Base-by-base conservation (phyloP, 2,329 filamentous ascomycete species). In the Alternaria incomplexa region DNA sequence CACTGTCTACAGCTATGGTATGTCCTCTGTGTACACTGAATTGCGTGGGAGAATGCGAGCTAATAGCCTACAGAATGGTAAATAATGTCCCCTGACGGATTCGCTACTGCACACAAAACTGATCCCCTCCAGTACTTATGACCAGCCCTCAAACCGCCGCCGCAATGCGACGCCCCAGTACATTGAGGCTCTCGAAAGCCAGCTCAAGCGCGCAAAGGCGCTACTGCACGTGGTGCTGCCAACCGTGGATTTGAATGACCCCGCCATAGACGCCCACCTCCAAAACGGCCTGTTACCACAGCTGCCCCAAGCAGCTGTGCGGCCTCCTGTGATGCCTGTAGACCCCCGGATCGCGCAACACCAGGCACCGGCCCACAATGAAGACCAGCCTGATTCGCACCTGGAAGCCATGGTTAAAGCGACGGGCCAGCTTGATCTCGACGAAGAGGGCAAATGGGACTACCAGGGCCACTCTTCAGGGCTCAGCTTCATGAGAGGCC, bases 1-100 rank as follows among this genome's bases (percentile, higher is more conserved):
- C 80, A 97, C 94, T 11, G 93, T 98, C 53, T 99, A 99, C 81
- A 97, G 93, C 79, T 99, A 99, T 84, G 95, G 96, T 97, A 70
- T 51, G 77, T 63, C 30, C 22, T 56, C 26, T 36, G 30, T 48
- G n/a, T 32, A 40, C 51, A 26, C 11, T 40, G 57, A 45, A 50
- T 58, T 46, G 54, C 46, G 25, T 57, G 57, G 25, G 50, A 32
- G 32, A 51, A 52, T 55, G 40, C 56, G 63, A 64, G 60, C 64
- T 71, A 62, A 73, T 66, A 20, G 56, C 40, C 53, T 30, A 36
- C 68, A 97, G 93, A 97, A 77, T 97, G 94, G 68, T 71, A 63
- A 58, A 45, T 50, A 30, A 8, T 22, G 45, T 32, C 25, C 26
- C 17, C 55, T 55, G 20, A 55, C 46, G 60, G 22, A 17, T n/a